Evolutionary conservation across 2,329 filamentous ascomycete genomes (phyloP).

Genomic region (Berkeleyomyces rouxiae): DNA sequence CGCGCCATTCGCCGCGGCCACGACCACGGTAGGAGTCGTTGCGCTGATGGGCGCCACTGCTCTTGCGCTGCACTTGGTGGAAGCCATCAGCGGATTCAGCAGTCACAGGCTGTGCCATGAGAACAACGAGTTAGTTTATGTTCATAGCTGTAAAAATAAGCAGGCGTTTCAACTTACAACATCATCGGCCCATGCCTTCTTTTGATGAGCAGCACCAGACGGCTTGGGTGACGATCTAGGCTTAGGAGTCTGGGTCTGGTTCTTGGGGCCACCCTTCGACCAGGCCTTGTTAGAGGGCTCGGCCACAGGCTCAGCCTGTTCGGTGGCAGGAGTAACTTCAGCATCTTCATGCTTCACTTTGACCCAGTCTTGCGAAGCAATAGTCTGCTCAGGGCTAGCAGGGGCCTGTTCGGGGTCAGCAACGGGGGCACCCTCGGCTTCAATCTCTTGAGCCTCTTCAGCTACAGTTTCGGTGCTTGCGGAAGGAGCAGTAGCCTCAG

Average conservation of each 20-base stretch:
- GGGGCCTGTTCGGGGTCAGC: background rate
- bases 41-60: background rate
- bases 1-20: constrained; percentile 31
- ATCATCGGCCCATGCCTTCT: constrained; percentile 71
- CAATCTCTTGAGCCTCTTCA: background rate
- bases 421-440: background rate
- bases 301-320: constrained; percentile 22
- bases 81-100: constrained; percentile 40
- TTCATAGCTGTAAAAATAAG: constrained; percentile 17
- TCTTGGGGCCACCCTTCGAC: constrained; percentile 24
- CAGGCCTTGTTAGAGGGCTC: constrained; percentile 18
- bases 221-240: constrained; percentile 45
- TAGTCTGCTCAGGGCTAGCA: background rate
- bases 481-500: background rate
- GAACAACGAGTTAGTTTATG: constrained; percentile 12
- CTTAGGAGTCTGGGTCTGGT: constrained; percentile 33
- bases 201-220: constrained; percentile 36
- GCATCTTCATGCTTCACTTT: constrained; percentile 14
- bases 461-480: background rate
- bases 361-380: constrained; percentile 7
- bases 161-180: constrained; percentile 35
- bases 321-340: constrained; percentile 16
- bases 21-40: constrained; percentile 25
- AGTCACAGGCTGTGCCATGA: background rate
- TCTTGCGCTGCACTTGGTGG: constrained; percentile 50